phyloP scores from a whole-genome alignment of 169 alveolate species.

The Eimeria mitis region DNA sequence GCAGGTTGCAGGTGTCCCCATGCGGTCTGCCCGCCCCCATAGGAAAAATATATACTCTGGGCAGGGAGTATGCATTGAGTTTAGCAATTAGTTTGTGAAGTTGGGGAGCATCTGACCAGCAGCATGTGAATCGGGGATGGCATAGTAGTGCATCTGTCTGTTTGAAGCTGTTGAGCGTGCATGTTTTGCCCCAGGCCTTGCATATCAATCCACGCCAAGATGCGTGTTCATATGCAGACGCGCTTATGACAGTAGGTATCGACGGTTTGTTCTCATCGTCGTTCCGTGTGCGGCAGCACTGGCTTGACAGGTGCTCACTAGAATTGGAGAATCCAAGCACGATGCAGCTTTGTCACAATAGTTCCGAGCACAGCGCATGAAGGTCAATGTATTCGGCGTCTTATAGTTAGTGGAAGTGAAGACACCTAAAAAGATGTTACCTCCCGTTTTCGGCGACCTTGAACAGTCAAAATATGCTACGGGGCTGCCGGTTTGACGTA shows the following conservation, averaged over 20 bases:
- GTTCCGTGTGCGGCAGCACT: not conserved
- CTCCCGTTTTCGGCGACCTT: not conserved
- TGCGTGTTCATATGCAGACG: not conserved
- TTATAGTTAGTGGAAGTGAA: not conserved
- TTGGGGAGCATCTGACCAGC: not conserved
- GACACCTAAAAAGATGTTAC: not conserved
- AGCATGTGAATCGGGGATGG: not conserved
- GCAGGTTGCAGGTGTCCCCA: not conserved
- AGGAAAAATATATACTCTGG: not conserved
- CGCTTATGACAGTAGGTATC: not conserved
- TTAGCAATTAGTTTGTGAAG: not conserved
- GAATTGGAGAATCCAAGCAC: not conserved
- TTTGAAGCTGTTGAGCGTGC: not conserved
- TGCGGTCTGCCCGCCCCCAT: not conserved
- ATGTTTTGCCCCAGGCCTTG: not conserved
- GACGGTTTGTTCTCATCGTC: not conserved
- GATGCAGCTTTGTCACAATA: no score
- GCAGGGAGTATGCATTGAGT: not conserved
- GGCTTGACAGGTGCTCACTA: not conserved
- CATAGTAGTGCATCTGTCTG: not conserved
- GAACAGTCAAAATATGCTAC: not conserved
- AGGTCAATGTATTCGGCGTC: not conserved
- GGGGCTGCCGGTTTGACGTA: no score
- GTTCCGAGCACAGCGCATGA: not conserved
- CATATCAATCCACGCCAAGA: not conserved